Evolutionary conservation across 257 asterid species (phyloP).

Genomic region (Gentiana straminea): DNA sequence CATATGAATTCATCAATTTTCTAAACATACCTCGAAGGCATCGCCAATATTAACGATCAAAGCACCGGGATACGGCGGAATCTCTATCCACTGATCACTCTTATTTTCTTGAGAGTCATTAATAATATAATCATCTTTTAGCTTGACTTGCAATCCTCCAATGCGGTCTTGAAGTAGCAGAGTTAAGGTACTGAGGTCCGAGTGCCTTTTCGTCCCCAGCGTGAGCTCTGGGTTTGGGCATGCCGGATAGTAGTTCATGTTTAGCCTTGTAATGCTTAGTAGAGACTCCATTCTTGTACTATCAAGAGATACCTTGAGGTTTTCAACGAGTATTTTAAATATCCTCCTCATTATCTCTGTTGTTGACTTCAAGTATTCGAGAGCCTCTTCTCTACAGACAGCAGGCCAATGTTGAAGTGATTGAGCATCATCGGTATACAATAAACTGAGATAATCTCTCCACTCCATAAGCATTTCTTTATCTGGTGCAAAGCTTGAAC

Average conservation of each 20-base stretch:
- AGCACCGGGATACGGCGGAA: conserved; percentile 19
- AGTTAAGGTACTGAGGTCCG: conserved; percentile 25
- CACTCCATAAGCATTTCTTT: conserved; percentile 28
- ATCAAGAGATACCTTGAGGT: conserved; percentile 9
- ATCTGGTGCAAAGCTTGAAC: conserved; percentile 24
- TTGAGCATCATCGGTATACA: conserved; percentile 21
- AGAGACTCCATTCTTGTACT: conserved; percentile 13
- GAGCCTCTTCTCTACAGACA: conserved; percentile 10
- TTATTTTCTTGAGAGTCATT: too few species aligned
- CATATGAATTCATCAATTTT: too few species aligned
- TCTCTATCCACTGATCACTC: conserved; percentile 17
- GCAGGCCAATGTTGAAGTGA: conserved; percentile 27
- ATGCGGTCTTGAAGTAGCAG: conserved; percentile 31
- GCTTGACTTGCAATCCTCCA: conserved; percentile 21
- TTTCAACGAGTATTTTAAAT: too few species aligned
- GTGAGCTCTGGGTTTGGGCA: conserved; percentile 35
- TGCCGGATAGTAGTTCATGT: conserved; percentile 23
- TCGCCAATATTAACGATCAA: conserved; percentile 27
- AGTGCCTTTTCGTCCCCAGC: conserved; percentile 31
- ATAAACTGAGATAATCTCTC: conserved; percentile 28
- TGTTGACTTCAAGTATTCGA: too few species aligned
- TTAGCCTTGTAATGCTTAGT: conserved; percentile 22
- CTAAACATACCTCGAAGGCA: conserved; percentile 8
- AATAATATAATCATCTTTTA: neutral
- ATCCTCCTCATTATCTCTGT: too few species aligned